Evolutionary conservation across 257 asterid genomes (phyloP).

Genomic region (Nicotiana otophora): DNA sequence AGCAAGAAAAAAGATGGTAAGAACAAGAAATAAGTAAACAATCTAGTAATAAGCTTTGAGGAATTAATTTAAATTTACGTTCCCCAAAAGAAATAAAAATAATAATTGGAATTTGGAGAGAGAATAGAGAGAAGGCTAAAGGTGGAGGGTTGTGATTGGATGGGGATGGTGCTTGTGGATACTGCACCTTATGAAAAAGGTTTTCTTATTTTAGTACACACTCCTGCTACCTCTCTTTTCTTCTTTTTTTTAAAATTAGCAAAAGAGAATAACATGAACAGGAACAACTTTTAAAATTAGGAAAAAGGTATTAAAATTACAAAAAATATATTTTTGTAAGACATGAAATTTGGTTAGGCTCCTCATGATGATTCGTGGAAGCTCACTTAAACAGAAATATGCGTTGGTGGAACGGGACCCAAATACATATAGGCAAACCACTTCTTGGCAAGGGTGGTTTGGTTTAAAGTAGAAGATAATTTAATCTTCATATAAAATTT

Average conservation of each 20-base stretch:
- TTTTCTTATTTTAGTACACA: constrained; percentile 17
- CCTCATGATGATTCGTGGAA: constrained; percentile 29
- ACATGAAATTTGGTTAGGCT: constrained; percentile 37
- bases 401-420: constrained; percentile 39
- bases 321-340: neutral
- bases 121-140: constrained; percentile 19
- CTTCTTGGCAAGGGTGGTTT: neutral
- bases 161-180: constrained; percentile 63
- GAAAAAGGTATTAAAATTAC: neutral
- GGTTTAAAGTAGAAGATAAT: no score
- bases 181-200: constrained; percentile 46
- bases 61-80: constrained; percentile 33
- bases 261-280: neutral
- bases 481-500: no score
- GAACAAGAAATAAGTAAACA: constrained; percentile 16
- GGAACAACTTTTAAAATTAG: neutral
- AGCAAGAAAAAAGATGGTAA: constrained; percentile 32
- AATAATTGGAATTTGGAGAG: constrained; percentile 8
- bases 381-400: constrained; percentile 13
- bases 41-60: constrained; percentile 33
- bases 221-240: neutral
- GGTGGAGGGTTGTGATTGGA: constrained; percentile 77
- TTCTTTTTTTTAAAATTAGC: neutral
- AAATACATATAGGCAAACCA: constrained; percentile 31
- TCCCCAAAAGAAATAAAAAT: neutral